phyloP scores from a whole-genome alignment of 306 rosid genomes.

The Oemleria cerasiformis region DNA sequence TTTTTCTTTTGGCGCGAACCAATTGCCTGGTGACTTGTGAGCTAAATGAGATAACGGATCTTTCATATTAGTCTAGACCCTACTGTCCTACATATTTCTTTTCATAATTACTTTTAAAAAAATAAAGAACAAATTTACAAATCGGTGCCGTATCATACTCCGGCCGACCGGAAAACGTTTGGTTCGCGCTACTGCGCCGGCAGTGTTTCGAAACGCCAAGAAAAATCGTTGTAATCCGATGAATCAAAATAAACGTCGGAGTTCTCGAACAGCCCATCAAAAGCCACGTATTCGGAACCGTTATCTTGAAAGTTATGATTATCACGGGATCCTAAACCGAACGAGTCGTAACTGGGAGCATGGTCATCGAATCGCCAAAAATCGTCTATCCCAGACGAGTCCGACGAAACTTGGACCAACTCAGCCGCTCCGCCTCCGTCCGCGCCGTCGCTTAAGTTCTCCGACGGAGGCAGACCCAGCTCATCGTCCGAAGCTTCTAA shows the following conservation, averaged over 20 bases:
- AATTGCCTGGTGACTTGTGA: background rate
- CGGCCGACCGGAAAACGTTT: background rate
- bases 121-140: constrained; percentile 35
- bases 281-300: constrained; percentile 41
- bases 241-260: constrained; percentile 66
- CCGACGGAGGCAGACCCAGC: constrained; percentile 77
- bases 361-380: constrained; percentile 67
- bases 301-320: background rate
- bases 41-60: background rate
- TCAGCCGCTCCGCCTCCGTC: constrained; percentile 33
- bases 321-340: constrained; percentile 44
- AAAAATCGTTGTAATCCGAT: constrained; percentile 41
- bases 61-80: constrained; percentile 16
- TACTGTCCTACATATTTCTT: constrained; percentile 10
- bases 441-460: constrained; percentile 16
- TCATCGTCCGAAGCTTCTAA: constrained; percentile 86
- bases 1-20: background rate
- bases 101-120: background rate
- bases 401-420: constrained; percentile 43
- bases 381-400: constrained; percentile 61
- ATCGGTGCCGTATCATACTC: constrained; percentile 7
- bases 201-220: constrained; percentile 62
- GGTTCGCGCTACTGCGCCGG: constrained; percentile 53
- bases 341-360: constrained; percentile 56
- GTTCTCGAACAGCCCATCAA: constrained; percentile 63